phyloP scores from a whole-genome alignment of 2,329 filamentous ascomycete genomes.

The Fusarium euwallaceae region DNA sequence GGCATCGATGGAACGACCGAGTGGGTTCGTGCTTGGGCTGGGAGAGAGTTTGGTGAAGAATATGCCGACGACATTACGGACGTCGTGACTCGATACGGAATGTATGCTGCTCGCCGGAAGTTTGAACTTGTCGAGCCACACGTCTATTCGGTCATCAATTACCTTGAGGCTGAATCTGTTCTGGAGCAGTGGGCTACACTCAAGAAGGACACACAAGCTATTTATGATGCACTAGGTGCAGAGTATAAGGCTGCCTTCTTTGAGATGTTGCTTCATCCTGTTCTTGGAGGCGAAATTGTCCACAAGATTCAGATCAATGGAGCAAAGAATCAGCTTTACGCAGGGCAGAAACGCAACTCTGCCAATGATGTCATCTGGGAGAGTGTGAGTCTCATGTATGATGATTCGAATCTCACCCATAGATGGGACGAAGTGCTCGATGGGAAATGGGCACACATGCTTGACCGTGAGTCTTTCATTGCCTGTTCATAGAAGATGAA shows the following conservation, averaged over 20 bases:
- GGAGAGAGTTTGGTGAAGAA: constrained; percentile 63
- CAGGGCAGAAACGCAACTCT: constrained; percentile 67
- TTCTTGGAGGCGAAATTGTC: constrained; percentile 68
- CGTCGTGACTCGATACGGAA: constrained; percentile 62
- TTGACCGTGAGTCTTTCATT: constrained; percentile 24
- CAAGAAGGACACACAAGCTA: constrained; percentile 56
- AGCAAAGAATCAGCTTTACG: constrained; percentile 66
- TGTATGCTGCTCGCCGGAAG: constrained; percentile 68
- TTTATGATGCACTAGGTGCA: constrained; percentile 59
- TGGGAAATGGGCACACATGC: constrained; percentile 35
- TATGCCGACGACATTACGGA: constrained; percentile 61
- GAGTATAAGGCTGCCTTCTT: constrained; percentile 67
- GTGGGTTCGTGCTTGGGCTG: constrained; percentile 59
- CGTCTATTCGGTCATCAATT: constrained; percentile 70
- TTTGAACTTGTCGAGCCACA: constrained; percentile 70
- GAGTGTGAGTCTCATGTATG: constrained; percentile 34
- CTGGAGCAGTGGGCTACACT: constrained; percentile 66
- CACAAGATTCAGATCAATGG: constrained; percentile 61
- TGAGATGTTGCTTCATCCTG: constrained; percentile 71
- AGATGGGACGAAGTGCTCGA: constrained; percentile 37
- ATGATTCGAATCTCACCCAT: constrained; percentile 34
- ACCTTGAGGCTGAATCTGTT: constrained; percentile 69
- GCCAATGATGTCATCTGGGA: constrained; percentile 58
- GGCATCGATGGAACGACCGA: constrained; percentile 54
- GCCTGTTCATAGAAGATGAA: fast-evolving